Evolutionary conservation across 805 yeast species (phyloP).

Genomic region (Huiozyma sinensis): DNA sequence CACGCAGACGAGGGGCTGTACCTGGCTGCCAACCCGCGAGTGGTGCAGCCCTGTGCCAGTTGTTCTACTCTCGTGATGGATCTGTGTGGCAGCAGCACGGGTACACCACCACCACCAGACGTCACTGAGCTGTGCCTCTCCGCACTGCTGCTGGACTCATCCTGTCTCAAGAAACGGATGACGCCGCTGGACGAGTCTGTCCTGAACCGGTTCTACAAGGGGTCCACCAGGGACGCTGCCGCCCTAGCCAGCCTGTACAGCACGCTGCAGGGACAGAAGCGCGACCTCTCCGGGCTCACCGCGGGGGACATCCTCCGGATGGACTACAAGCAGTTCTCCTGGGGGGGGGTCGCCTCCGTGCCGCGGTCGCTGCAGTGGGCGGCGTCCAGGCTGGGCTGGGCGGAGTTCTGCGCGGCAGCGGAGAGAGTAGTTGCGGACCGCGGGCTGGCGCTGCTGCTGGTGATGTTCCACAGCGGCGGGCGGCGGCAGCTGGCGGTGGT

Average conservation of each 20-base stretch:
- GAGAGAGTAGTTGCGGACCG: too few relatives aligned
- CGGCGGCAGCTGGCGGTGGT: too few relatives aligned
- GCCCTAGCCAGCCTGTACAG: too few relatives aligned
- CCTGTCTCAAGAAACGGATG: constrained; percentile 52
- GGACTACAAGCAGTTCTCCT: constrained; percentile 67
- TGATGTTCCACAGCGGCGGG: too few relatives aligned
- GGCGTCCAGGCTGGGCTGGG: too few relatives aligned
- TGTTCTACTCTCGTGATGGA: constrained; percentile 60
- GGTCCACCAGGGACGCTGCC: constrained; percentile 21
- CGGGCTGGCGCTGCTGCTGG: too few relatives aligned
- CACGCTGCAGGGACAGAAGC: constrained; percentile 34
- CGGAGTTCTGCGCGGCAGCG: too few relatives aligned
- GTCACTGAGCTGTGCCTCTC: constrained; percentile 44
- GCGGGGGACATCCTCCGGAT: constrained; percentile 57
- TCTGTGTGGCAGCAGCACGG: not conserved
- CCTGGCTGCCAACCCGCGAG: constrained; percentile 46
- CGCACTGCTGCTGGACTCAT: constrained; percentile 70
- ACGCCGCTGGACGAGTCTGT: constrained; percentile 42
- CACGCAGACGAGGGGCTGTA: constrained; percentile 61
- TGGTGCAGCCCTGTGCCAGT: constrained; percentile 58
- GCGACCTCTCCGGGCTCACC: constrained; percentile 50
- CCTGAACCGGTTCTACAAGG: not conserved
- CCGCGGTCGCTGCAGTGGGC: not conserved
- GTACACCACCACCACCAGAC: constrained; percentile 7
- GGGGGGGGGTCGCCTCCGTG: constrained; percentile 17